Conservation (phyloP, 208 protist genomes). For the Wallacemonas sp. region DNA sequence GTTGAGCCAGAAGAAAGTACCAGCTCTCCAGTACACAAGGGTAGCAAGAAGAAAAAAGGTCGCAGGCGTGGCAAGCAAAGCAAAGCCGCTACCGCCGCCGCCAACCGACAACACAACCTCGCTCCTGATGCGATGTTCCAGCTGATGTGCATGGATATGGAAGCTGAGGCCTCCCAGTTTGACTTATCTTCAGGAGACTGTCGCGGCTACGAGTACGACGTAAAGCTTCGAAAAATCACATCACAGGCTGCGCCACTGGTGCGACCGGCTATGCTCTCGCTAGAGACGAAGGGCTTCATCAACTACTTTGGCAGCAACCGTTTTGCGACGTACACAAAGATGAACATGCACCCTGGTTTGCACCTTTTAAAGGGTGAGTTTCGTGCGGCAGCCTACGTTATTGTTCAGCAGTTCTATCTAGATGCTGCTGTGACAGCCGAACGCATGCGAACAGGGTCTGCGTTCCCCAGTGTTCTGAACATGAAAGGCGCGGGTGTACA, state of each 20-base stretch:
- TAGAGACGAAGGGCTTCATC: slow-evolving; percentile 83
- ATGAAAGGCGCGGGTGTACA: slow-evolving; percentile 39
- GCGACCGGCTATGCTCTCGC: slow-evolving; percentile 52
- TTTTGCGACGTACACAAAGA: slow-evolving; percentile 77
- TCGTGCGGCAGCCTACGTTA: slow-evolving; percentile 74
- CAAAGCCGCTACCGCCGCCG: slow-evolving; percentile 18
- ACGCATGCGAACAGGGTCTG: slow-evolving; percentile 45
- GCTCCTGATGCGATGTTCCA: slow-evolving; percentile 56
- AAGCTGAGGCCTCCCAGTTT: slow-evolving; percentile 53
- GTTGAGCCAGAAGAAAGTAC: too few relatives aligned
- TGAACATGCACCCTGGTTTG: slow-evolving; percentile 87
- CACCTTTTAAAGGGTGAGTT: slow-evolving; percentile 84
- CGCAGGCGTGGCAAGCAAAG: slow-evolving; percentile 21
- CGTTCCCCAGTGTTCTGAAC: slow-evolving; percentile 43
- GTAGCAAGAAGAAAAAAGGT: slow-evolving; percentile 16
- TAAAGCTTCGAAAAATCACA: slow-evolving; percentile 70
- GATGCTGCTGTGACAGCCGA: slow-evolving; percentile 72
- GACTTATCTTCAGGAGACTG: slow-evolving; percentile 70
- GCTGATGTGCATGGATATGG: slow-evolving; percentile 82
- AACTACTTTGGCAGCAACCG: slow-evolving; percentile 86
- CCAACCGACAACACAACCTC: not conserved
- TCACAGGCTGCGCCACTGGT: slow-evolving; percentile 60
- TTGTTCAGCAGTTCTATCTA: slow-evolving; percentile 89
- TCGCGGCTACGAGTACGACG: slow-evolving; percentile 65
- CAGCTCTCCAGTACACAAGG: slow-evolving; percentile 16